These are phyloP conservation scores for Penicillium sp. DNA, from an alignment of 2,329 filamentous ascomycete species.

Conservation along the genomic window DNA sequence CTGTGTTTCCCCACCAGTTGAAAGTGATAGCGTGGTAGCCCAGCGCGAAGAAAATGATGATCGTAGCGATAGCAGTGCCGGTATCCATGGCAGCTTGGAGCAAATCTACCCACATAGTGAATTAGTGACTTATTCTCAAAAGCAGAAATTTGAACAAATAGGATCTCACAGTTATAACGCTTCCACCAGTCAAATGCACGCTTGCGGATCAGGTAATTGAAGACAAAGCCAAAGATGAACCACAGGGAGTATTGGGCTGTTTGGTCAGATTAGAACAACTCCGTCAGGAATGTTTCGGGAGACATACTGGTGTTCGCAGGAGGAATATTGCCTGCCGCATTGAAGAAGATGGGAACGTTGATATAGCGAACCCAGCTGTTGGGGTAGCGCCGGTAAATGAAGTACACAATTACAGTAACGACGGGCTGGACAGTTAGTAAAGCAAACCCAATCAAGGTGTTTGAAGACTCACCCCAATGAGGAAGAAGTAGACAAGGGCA, in stretches of 20 bases:
- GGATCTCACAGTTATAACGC: slow-evolving; percentile 32
- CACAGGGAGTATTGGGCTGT: slow-evolving; percentile 32
- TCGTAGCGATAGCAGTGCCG: slow-evolving; percentile 33
- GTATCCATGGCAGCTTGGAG: slow-evolving; percentile 37
- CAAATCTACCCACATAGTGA: neutral
- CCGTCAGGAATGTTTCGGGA: slow-evolving; percentile 14
- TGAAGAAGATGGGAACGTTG: slow-evolving; percentile 38
- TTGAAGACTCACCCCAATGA: slow-evolving; percentile 28
- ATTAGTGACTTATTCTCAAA: slow-evolving; percentile 1
- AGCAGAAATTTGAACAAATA: slow-evolving; percentile 8
- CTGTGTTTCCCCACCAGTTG: slow-evolving; percentile 40
- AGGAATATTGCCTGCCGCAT: slow-evolving; percentile 35
- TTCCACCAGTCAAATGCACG: slow-evolving; percentile 37
- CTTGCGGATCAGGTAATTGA: slow-evolving; percentile 34
- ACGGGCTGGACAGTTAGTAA: slow-evolving; percentile 22
- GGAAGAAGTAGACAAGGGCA: slow-evolving; percentile 34
- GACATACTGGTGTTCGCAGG: slow-evolving; percentile 33
- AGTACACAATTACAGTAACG: slow-evolving; percentile 32
- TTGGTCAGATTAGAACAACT: neutral
- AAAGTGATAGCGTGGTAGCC: slow-evolving; percentile 33
- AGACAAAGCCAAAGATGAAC: slow-evolving; percentile 36
- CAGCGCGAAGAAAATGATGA: slow-evolving; percentile 37
- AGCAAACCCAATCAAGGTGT: neutral
- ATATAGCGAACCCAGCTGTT: slow-evolving; percentile 35
- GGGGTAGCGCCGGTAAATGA: slow-evolving; percentile 31